Base-by-base conservation (phyloP, 306 rosid species). In the Oxytropis ochrocephala region DNA sequence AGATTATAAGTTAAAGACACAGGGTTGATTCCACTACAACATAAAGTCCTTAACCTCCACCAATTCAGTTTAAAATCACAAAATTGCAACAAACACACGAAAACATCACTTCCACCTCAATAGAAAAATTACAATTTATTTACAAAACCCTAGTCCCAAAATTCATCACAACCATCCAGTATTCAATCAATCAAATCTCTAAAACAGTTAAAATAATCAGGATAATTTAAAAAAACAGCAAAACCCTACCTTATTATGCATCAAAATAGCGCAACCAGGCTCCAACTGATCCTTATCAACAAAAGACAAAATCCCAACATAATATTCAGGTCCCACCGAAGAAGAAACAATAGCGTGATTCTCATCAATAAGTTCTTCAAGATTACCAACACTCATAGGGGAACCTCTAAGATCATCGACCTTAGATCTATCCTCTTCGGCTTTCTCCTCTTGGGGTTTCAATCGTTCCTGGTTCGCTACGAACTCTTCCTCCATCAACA, bases 341-440 rank as follows among this genome's bases (percentile, higher is more conserved):
- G 97, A 91, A 4, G 99, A 94, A 68, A 94, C 99, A 32, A 91
- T 94, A 5, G 99, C 99, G 9, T 94, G 99, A 14, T 85, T 94
- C 91, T 94, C 99, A 32, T 94, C 99, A 30, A 94, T 94, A 7
- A 94, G 82, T 69, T 94, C 99, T 60, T 94, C 99, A 5, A 94
- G 78, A 52, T 91, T 94, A 0, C 99, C 99, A 6, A 94, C 99
- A 47, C 97, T 90, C 99, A 94, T 94, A 1, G 99, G 99, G 11
- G 99, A 88, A 5, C 99, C 99, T 7, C 99, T 75, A 17, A 94
- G 97, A 44, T 94, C 99, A 52, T 94, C 99, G 30, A 94, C 99
- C 82, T 94, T 94, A 51, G 99, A 94, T 83, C 97, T 81, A 63
- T 94, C 97, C n/a, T 94, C 99, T 79, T 94, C 99, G 1, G 97